A percentile compares a stretch with the other conserved stretches of the same genome.
phyloP scores from a whole-genome alignment of 2,329 filamentous ascomycete species.

The Byssochlamys sp. region DNA sequence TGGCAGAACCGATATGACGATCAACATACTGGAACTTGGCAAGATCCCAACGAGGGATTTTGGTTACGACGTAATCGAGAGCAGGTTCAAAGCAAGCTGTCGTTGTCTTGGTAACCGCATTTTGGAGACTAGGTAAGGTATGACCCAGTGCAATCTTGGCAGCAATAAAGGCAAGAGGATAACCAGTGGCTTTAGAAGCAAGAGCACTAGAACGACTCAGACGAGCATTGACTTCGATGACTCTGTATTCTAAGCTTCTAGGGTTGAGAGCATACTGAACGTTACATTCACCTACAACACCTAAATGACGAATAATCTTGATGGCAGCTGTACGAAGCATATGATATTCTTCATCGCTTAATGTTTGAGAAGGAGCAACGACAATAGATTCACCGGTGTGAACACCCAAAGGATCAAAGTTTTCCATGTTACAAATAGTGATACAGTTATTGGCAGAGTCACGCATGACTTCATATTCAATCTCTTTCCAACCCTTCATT shows the following conservation, averaged over 20 bases:
- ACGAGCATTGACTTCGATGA: conserved; percentile 97
- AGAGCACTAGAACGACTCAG: conserved; percentile 89
- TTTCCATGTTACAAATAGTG: conserved; percentile 99
- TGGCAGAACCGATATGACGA: conserved; percentile 86
- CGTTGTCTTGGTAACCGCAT: conserved; percentile 89
- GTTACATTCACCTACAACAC: conserved; percentile 96
- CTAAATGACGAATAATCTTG: conserved; percentile 92
- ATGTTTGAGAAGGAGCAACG: conserved; percentile 89
- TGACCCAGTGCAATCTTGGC: conserved; percentile 93
- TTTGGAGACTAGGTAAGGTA: conserved; percentile 88
- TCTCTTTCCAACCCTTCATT: conserved; percentile 99
- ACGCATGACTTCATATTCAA: conserved; percentile 95
- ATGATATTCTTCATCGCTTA: conserved; percentile 97
- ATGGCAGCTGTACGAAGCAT: conserved; percentile 96
- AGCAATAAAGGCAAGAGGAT: conserved; percentile 89
- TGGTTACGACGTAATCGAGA: conserved; percentile 94
- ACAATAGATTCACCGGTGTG: no score
- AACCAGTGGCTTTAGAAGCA: conserved; percentile 93
- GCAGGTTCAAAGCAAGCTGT: conserved; percentile 98
- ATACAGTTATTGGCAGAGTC: conserved; percentile 96
- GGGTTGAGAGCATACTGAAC: conserved; percentile 97
- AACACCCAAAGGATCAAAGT: conserved; percentile 97
- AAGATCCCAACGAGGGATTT: conserved; percentile 96
- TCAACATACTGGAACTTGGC: conserved; percentile 99
- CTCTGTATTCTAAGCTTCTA: conserved; percentile 95